Percentiles rank a stretch among this genome's conserved stretches.
Evolutionary conservation across 257 asterid genomes (phyloP).

Genomic region (Cruciata laevipes): DNA sequence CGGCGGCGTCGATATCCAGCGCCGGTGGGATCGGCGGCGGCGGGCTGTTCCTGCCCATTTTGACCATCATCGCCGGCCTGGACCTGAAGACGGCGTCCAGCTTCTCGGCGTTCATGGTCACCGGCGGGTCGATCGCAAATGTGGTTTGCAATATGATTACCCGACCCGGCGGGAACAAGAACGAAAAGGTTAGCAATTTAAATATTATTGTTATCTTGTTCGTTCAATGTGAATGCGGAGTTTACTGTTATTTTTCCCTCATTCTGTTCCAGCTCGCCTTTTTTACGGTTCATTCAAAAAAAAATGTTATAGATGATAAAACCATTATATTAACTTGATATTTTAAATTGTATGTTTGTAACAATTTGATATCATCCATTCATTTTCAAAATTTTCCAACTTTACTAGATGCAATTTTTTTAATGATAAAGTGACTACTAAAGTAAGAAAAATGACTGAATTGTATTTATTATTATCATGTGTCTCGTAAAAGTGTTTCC

Average conservation of each 20-base stretch:
- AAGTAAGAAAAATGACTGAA: neutral
- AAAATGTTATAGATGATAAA: too few relatives aligned
- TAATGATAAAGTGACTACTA: too few relatives aligned
- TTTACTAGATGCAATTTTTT: too few relatives aligned
- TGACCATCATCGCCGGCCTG: constrained; percentile 47
- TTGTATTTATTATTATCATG: neutral
- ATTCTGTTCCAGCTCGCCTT: too few relatives aligned
- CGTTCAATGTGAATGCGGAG: too few relatives aligned
- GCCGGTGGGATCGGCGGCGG: constrained; percentile 94
- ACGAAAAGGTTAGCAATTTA: neutral
- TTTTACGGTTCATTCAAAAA: too few relatives aligned
- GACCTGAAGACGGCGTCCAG: constrained; percentile 66
- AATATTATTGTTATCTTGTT: too few relatives aligned
- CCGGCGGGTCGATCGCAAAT: constrained; percentile 68
- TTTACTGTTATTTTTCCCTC: too few relatives aligned
- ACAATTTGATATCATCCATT: too few relatives aligned
- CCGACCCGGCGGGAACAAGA: constrained; percentile 14
- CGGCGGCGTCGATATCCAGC: constrained; percentile 68
- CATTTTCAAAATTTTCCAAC: too few relatives aligned
- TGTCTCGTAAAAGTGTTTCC: neutral
- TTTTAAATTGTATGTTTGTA: too few relatives aligned
- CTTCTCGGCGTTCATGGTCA: constrained; percentile 77
- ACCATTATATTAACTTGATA: too few relatives aligned
- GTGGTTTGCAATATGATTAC: constrained; percentile 34
- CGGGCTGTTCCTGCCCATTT: constrained; percentile 65